Conservation (phyloP, 2,329 filamentous ascomycete genomes). For the Talaromyces sp. region DNA sequence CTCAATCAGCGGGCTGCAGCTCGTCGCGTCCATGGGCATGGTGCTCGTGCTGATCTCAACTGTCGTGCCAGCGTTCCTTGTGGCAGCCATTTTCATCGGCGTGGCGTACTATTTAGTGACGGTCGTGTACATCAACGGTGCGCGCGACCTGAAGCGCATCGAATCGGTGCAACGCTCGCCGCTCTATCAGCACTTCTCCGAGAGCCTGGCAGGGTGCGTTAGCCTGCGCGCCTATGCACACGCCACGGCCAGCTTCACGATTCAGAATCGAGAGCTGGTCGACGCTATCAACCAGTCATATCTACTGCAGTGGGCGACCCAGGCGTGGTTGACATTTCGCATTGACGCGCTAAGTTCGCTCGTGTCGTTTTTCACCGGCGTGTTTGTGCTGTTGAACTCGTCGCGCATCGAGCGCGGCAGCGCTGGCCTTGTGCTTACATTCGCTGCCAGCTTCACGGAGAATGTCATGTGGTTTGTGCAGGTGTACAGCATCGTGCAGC, state of each 20-base stretch:
- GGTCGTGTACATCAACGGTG: neutral
- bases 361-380: neutral
- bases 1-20: neutral
- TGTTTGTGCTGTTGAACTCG: neutral
- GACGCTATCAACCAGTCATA: neutral
- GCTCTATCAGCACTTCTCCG: conserved; percentile 4
- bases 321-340: conserved; percentile 2
- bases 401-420: neutral
- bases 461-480: conserved; percentile 6
- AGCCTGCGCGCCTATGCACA: neutral
- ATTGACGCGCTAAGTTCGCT: neutral
- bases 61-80: neutral
- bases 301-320: neutral
- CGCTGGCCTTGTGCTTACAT: conserved; percentile 1
- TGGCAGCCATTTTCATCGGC: neutral
- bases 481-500: conserved; percentile 1
- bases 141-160: conserved; percentile 3
- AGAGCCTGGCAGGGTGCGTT: neutral
- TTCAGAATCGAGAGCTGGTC: neutral
- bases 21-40: neutral
- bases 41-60: neutral
- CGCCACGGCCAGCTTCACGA: neutral
- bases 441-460: neutral
- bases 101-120: neutral
- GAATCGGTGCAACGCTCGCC: conserved; percentile 1